Conservation (phyloP, 371 early-diverging fungal genomes). For the Globomyces sp. region DNA sequence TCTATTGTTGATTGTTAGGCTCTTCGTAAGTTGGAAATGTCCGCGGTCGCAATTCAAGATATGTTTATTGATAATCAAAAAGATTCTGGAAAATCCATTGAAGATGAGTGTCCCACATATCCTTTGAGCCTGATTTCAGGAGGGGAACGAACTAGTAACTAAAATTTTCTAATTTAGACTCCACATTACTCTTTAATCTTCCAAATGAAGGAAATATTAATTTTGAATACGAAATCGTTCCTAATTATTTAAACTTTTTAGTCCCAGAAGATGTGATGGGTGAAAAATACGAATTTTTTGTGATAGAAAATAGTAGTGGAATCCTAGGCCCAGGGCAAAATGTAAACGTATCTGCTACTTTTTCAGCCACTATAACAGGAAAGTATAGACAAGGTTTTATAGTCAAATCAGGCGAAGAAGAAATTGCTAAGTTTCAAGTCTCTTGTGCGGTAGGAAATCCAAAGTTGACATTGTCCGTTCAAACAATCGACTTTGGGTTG, state of each 20-base stretch:
- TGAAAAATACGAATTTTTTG: slow-evolving; percentile 1
- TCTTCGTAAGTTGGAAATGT: slow-evolving; percentile 5
- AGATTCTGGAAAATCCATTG: too few species aligned
- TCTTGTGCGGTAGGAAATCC: slow-evolving; percentile 44
- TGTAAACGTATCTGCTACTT: slow-evolving; percentile 39
- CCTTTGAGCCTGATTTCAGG: slow-evolving; percentile 45
- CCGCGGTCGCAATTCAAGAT: slow-evolving; percentile 7
- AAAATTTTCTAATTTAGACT: background rate
- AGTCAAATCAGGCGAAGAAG: slow-evolving; percentile 41
- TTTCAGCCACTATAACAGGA: slow-evolving; percentile 37
- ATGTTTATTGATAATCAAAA: background rate
- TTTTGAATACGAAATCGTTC: slow-evolving; percentile 33
- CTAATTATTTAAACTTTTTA: slow-evolving; percentile 9
- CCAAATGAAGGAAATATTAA: slow-evolving; percentile 48
- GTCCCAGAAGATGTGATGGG: slow-evolving; percentile 8
- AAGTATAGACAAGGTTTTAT: slow-evolving; percentile 44
- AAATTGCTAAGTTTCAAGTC: slow-evolving; percentile 40
- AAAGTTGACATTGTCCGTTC: slow-evolving; percentile 28
- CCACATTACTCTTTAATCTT: slow-evolving; percentile 46
- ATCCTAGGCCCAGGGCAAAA: slow-evolving; percentile 39
- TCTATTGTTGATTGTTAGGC: background rate
- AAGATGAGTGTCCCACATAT: slow-evolving; percentile 30
- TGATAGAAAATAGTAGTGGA: slow-evolving; percentile 27
- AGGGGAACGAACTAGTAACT: slow-evolving; percentile 24
- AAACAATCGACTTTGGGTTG: slow-evolving; percentile 43